phyloP scores from a whole-genome alignment of 768 basidiomycete genomes.

The Psilocybe sp. region DNA sequence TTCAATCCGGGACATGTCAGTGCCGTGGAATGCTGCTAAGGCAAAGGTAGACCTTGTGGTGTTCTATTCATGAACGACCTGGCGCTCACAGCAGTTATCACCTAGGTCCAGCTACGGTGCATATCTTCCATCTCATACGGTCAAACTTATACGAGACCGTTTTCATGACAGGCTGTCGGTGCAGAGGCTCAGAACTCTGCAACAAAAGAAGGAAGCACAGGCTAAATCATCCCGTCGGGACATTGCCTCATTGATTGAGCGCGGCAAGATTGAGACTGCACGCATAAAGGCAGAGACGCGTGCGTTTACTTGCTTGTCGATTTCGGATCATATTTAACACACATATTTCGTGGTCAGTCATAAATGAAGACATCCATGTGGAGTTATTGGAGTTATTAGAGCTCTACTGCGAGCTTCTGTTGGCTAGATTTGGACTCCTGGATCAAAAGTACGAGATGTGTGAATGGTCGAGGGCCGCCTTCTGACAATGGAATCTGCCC shows the following conservation, averaged over 20 bases:
- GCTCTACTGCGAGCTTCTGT: slow-evolving; percentile 90
- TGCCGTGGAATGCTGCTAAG: slow-evolving; percentile 27
- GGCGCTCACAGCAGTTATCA: slow-evolving; percentile 4
- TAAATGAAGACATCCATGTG: slow-evolving; percentile 80
- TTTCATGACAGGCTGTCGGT: slow-evolving; percentile 62
- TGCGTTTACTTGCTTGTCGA: slow-evolving; percentile 35
- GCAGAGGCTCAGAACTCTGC: slow-evolving; percentile 78
- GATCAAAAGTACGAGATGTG: slow-evolving; percentile 71
- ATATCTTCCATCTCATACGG: slow-evolving; percentile 1
- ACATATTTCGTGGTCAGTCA: slow-evolving; percentile 42
- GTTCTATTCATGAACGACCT: background rate
- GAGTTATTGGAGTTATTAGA: slow-evolving; percentile 92
- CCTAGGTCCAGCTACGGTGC: slow-evolving; percentile 46
- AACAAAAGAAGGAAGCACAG: slow-evolving; percentile 92
- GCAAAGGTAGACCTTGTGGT: slow-evolving; percentile 25
- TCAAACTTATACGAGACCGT: background rate
- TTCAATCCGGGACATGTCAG: slow-evolving; percentile 9
- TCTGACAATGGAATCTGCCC: slow-evolving; percentile 10
- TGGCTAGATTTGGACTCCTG: slow-evolving; percentile 88
- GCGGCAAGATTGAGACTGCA: slow-evolving; percentile 81
- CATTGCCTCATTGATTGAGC: slow-evolving; percentile 77
- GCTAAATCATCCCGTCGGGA: slow-evolving; percentile 69
- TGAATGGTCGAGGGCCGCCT: slow-evolving; percentile 5
- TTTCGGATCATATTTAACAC: background rate
- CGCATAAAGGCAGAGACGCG: slow-evolving; percentile 82